Conservation (phyloP, 192 early-diverging fungal genomes). For the Backusella liffmaniae region DNA sequence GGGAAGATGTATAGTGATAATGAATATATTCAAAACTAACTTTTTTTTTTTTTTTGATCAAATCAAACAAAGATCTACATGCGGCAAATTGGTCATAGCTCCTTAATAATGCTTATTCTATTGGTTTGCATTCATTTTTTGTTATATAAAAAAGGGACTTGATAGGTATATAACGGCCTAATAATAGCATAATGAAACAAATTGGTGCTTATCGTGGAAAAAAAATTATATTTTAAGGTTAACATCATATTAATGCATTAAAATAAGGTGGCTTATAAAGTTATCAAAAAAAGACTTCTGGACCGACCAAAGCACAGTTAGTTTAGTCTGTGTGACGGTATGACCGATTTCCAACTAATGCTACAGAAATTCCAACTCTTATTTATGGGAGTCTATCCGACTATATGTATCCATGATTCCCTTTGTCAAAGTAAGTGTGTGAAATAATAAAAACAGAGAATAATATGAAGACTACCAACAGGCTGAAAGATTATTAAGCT, state of each 20-base stretch:
- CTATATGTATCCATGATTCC: neutral
- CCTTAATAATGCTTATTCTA: neutral
- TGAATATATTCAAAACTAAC: neutral
- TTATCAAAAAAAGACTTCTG: neutral
- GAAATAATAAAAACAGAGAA: too few relatives aligned
- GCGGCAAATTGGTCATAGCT: too few relatives aligned
- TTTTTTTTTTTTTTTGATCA: neutral
- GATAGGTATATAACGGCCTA: neutral
- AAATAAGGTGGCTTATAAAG: neutral
- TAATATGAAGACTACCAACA: neutral
- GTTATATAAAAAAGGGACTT: neutral
- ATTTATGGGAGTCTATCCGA: neutral
- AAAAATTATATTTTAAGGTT: neutral
- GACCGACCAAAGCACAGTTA: neutral
- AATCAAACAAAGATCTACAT: neutral
- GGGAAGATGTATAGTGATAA: neutral
- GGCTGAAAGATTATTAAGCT: neutral
- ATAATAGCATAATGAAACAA: neutral
- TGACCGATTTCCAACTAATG: neutral
- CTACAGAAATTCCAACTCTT: neutral
- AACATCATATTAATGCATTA: neutral
- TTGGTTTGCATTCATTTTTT: neutral
- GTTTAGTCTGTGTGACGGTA: neutral
- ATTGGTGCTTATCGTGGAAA: neutral
- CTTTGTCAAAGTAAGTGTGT: too few relatives aligned